phyloP scores from a whole-genome alignment of 2,329 filamentous ascomycete species.

The Sporothrix phasma region DNA sequence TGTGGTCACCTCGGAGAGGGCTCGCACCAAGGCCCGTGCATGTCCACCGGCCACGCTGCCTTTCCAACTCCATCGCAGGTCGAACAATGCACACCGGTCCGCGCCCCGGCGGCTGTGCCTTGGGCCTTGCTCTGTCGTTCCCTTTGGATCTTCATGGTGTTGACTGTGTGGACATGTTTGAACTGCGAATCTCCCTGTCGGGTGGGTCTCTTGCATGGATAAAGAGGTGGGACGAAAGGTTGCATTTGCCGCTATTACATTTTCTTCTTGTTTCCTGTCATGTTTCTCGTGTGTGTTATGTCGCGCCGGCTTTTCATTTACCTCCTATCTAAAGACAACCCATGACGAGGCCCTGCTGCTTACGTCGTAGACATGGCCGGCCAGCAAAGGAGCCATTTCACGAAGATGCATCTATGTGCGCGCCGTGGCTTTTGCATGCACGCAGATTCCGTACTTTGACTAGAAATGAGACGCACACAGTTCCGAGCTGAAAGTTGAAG shows the following conservation, averaged over 20 bases:
- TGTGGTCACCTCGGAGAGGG: background rate
- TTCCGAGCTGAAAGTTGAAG: background rate
- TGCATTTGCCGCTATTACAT: background rate
- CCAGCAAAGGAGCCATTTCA: background rate
- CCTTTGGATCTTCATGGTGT: background rate
- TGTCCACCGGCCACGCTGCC: background rate
- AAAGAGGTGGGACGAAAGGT: background rate
- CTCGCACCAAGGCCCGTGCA: background rate
- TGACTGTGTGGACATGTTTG: background rate
- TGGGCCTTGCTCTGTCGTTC: background rate
- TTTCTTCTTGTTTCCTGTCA: background rate
- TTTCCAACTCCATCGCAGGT: background rate
- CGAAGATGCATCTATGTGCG: background rate
- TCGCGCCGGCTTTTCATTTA: background rate
- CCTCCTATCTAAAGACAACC: background rate
- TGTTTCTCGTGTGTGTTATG: background rate
- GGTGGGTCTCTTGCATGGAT: constrained; percentile 4
- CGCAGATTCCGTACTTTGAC: background rate
- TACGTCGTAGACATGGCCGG: background rate
- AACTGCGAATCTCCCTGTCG: background rate
- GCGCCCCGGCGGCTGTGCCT: background rate
- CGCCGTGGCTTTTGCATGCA: background rate
- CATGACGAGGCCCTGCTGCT: background rate
- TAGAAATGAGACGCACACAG: constrained; percentile 4
- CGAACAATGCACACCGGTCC: background rate